Evolutionary conservation across 805 yeast species (phyloP), one percentile per base, ranked within the genome.

Genomic region (Saccharomycopsis lassenensis): DNA sequence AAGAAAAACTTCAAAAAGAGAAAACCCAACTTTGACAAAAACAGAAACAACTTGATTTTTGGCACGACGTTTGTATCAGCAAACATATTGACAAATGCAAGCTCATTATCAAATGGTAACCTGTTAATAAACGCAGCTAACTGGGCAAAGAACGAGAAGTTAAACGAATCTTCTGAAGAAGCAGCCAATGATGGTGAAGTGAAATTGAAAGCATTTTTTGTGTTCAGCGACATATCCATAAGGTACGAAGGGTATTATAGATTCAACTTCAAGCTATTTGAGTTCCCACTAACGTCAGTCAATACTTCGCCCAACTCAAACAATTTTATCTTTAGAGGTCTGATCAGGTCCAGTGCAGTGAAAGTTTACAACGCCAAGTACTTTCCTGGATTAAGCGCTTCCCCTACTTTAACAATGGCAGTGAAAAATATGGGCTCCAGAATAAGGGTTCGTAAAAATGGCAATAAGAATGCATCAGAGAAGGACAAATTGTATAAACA

Each of bases 61-160:
- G 44, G 44, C 5, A 40, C 41, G 10, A 40, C 44, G 6, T 21
- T 39, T 1, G 44, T 40, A 7, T 25, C 41, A 22, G 41, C 41
- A 17, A 40, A 37, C 21, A 29, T 40, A 18, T 23, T 33, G 14
- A 20, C 24, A 10, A 33, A 10, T 21, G 27, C 15, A 6, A 27
- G 24, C 36, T 25, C 35, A n/a, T n/a, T n/a, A n/a, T n/a, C n/a
- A n/a, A n/a, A n/a, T n/a, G n/a, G n/a, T n/a, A n/a, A n/a, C n/a
- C n/a, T n/a, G n/a, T n/a, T n/a, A n/a, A n/a, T n/a, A n/a, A n/a
- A n/a, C n/a, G n/a, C n/a, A n/a, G n/a, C n/a, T n/a, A n/a, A n/a
- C n/a, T n/a, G n/a, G n/a, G n/a, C n/a, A n/a, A n/a, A n/a, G n/a
- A n/a, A n/a, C n/a, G n/a, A n/a, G n/a, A n/a, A n/a, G n/a, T n/a